A percentile compares a stretch with the other conserved stretches of the same genome.
Conservation (phyloP, 108 stramenopile species). For the Parietichytrium sp. region DNA sequence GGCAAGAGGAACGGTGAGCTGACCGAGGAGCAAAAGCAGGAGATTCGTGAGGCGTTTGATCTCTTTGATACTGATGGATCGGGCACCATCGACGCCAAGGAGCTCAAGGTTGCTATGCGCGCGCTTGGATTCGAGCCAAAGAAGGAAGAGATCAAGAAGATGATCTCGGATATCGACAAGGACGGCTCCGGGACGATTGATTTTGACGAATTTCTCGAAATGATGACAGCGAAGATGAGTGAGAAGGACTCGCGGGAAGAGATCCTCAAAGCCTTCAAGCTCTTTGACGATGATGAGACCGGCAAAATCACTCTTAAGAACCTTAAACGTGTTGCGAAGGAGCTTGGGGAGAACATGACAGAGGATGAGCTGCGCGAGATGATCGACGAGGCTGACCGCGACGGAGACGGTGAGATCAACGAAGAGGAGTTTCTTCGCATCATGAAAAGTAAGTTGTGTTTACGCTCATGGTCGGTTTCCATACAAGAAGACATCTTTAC, state of each 20-base stretch:
- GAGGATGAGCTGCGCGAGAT: conserved; percentile 86
- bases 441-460: too few relatives aligned
- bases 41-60: conserved; percentile 58
- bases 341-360: conserved; percentile 80
- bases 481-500: too few relatives aligned
- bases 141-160: conserved; percentile 82
- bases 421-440: conserved; percentile 81
- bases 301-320: conserved; percentile 81
- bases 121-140: conserved; percentile 82
- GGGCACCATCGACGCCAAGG: conserved; percentile 78
- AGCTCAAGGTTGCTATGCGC: conserved; percentile 84
- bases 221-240: conserved; percentile 68
- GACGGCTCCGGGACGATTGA: conserved; percentile 79
- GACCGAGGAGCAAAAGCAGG: conserved; percentile 75
- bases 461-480: too few relatives aligned
- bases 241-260: conserved; percentile 76
- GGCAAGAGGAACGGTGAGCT: conserved; percentile 56
- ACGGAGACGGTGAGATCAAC: conserved; percentile 68
- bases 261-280: conserved; percentile 77
- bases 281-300: conserved; percentile 82
- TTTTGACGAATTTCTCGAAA: conserved; percentile 79
- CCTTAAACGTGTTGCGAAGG: conserved; percentile 82
- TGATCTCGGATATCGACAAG: conserved; percentile 78
- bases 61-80: conserved; percentile 79
- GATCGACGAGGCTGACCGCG: conserved; percentile 77